Evolutionary conservation across 805 yeast genomes (phyloP).

Genomic region (Cyberlindnera americana): DNA sequence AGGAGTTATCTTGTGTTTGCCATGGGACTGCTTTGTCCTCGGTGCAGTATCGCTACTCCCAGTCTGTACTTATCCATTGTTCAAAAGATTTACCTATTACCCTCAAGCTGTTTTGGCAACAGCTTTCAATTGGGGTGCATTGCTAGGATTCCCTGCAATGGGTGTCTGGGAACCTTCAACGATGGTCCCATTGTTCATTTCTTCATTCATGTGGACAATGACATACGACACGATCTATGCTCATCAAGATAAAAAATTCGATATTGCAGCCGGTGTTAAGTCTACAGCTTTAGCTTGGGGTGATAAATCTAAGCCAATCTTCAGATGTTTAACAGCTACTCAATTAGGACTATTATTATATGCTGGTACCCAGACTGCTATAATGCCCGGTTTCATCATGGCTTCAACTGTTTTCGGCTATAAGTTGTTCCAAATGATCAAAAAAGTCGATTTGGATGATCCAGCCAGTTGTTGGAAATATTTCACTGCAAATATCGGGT

Average conservation of each 20-base stretch:
- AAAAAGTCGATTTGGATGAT: constrained; percentile 69
- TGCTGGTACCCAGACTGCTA: constrained; percentile 69
- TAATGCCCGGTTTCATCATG: constrained; percentile 77
- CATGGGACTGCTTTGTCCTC: constrained; percentile 73
- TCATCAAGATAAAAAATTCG: constrained; percentile 92
- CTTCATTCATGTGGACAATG: constrained; percentile 91
- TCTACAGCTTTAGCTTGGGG: constrained; percentile 98
- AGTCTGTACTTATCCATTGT: constrained; percentile 85
- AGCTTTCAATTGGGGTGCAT: constrained; percentile 92
- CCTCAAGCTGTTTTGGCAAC: constrained; percentile 83
- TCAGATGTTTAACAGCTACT: constrained; percentile 57
- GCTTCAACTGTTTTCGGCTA: constrained; percentile 67
- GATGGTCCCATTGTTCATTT: constrained; percentile 71
- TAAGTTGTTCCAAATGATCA: constrained; percentile 66
- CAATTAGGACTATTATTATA: constrained; percentile 62
- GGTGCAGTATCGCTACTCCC: constrained; percentile 80
- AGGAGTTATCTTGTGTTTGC: constrained; percentile 66
- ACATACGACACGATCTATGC: constrained; percentile 95
- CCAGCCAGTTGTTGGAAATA: constrained; percentile 82
- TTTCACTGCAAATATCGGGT: constrained; percentile 71
- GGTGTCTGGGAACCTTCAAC: constrained; percentile 75
- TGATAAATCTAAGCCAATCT: constrained; percentile 63
- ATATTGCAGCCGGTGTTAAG: constrained; percentile 85
- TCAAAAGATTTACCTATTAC: constrained; percentile 91
- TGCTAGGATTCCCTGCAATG: constrained; percentile 94